Evolutionary conservation across 2,329 filamentous ascomycete species (phyloP).

Genomic region (Ploettnerulaceae sp.): DNA sequence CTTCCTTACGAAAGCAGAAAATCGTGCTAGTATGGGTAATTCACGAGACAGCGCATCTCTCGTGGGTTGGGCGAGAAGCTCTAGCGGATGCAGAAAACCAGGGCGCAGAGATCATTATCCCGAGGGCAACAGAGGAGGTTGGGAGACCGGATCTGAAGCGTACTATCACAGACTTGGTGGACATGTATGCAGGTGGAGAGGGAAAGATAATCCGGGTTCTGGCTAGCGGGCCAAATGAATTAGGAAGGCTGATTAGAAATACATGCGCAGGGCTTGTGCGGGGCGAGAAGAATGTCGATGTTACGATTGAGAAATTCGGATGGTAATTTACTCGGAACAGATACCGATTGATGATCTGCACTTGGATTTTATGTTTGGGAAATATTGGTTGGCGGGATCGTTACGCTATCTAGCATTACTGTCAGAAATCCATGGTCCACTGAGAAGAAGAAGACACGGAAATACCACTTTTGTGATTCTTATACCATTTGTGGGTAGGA

Average conservation of each 20-base stretch:
- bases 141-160: conserved; percentile 49
- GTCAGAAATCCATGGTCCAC: no score
- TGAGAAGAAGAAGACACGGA: no score
- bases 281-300: conserved; percentile 44
- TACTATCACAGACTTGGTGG: conserved; percentile 39
- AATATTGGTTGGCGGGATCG: no score
- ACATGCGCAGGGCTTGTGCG: conserved; percentile 46
- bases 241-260: conserved; percentile 58
- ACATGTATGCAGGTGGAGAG: conserved; percentile 29
- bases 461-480: no score
- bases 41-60: conserved; percentile 46
- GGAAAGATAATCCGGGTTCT: conserved; percentile 45
- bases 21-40: conserved; percentile 57
- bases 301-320: conserved; percentile 63
- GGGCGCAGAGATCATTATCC: conserved; percentile 49
- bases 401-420: no score
- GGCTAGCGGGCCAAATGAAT: conserved; percentile 56
- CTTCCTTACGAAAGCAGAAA: conserved; percentile 28
- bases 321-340: no score
- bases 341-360: not conserved
- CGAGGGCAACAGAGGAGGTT: conserved; percentile 48
- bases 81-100: conserved; percentile 44
- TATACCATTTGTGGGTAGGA: no score
- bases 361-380: no score
- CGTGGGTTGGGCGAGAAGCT: conserved; percentile 48